phyloP scores from a whole-genome alignment of 1,284 basidiomycete genomes.

The Naganishia albida region DNA sequence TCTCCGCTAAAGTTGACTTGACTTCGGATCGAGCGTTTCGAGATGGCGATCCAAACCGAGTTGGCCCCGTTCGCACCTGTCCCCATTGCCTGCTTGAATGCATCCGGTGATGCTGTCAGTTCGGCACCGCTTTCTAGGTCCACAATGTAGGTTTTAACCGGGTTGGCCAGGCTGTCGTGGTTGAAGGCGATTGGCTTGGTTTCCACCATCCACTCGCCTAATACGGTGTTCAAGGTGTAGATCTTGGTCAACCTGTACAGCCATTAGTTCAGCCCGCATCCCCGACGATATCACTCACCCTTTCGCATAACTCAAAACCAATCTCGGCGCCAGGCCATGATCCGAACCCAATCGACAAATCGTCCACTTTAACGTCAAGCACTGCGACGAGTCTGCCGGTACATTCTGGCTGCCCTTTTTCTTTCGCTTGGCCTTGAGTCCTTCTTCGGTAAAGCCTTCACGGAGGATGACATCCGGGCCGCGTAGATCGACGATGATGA shows the following conservation, averaged over 20 bases:
- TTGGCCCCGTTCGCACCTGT: conserved; percentile 40
- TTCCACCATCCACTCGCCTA: conserved; percentile 62
- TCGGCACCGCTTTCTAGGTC: conserved; percentile 62
- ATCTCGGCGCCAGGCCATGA: conserved; percentile 59
- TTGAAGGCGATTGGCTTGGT: conserved; percentile 53
- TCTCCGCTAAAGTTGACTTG: conserved; percentile 55
- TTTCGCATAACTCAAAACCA: conserved; percentile 65
- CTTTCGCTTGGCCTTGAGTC: conserved; percentile 49
- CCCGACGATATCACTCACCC: conserved; percentile 53
- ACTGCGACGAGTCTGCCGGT: conserved; percentile 47
- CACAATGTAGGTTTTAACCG: conserved; percentile 60
- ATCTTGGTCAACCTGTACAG: conserved; percentile 56
- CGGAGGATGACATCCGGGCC: conserved; percentile 66
- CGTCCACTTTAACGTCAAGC: conserved; percentile 67
- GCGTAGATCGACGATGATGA: conserved; percentile 70
- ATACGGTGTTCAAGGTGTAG: conserved; percentile 59
- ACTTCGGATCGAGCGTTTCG: conserved; percentile 46
- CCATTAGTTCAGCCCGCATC: not conserved
- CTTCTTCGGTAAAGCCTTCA: conserved; percentile 52
- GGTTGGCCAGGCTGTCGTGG: conserved; percentile 57
- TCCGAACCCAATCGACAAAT: conserved; percentile 65
- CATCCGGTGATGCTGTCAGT: conserved; percentile 57
- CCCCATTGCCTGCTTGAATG: conserved; percentile 48
- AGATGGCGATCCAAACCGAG: conserved; percentile 57
- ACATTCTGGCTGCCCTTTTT: conserved; percentile 53